Evolutionary conservation across 2,329 filamentous ascomycete genomes (phyloP), one percentile per base, ranked within the genome.

Genomic region (Sporothrix mexicana): DNA sequence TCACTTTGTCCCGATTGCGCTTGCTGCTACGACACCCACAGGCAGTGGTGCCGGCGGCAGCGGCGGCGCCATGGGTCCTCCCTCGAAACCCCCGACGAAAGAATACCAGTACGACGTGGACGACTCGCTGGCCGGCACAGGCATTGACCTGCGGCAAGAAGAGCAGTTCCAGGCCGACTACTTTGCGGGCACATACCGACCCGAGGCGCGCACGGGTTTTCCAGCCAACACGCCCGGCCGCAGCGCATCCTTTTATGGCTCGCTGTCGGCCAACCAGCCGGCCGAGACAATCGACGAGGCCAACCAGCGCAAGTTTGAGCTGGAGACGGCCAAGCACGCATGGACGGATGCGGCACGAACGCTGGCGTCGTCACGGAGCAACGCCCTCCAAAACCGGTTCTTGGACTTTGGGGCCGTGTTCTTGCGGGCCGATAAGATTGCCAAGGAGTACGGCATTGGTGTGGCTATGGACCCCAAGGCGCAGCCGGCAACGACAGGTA

Each of bases 91-190:
- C 73, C 87, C 89, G 59, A 86, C 87, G 13, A 93, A 90, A 76
- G 86, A 87, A 71, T 85, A 86, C 72, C 84, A 88, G 73, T 90
- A 95, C 77, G 93, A 97, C 78, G 87, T 95, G 62, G 93, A 92
- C 76, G 95, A 98, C 82, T 92, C 94, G 69, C 82, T 97, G 71
- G 91, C 91, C 20, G 93, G 92, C 20, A 95, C 94, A 17, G 94
- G 94, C 68, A 94, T 98, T 75, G 93, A 97, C 83, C 82, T 97
- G 64, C 90, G 92, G 73, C 94, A 94, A 76, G 95, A 97, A 80
- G 93, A 97, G 78, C 93, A 94, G 77, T 93, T 90, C 76, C 86
- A 96, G 80, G 91, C 93, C 61, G 90, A 89, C 73, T 85, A 90
- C 72, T 91, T 90, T 78, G 87, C 88, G 61, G 81, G 84, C 71